Base-by-base conservation (phyloP, 2,329 filamentous ascomycete genomes). In the Fusarium subglutinans region DNA sequence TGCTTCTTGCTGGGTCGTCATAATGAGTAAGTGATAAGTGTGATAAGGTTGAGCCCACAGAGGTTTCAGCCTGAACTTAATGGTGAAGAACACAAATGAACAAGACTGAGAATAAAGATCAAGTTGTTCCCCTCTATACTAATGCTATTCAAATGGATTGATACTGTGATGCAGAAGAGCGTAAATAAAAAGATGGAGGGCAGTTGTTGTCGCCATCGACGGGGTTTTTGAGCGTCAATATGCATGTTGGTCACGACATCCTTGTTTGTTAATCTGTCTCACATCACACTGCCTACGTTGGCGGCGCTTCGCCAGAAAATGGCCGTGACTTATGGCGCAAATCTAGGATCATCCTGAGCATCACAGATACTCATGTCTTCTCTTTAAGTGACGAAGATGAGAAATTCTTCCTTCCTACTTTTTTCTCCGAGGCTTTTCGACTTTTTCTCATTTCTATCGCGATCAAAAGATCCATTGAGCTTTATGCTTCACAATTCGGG, bases 361-460 rank as follows among this genome's bases (percentile, higher is more conserved):
- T 22, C 8, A 28, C 30, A 30, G 4, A 22, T 3, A 5, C 45
- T 17, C 26, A 4, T 12, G 1, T 9, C 2, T 17, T 30, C 14
- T 17, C 13, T 15, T 4, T 5, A 3, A 11, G 24, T 47, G 6
- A 15, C 18, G 9, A 22, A 8, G 8, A 11, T 8, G 8, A 10
- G 2, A 47, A 15, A 28, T 0, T 11, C 7, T 47, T 14, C 4
- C 5, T 6, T 15, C 6, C 2, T 13, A 3, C 3, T 4, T 2
- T 26, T 13, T 18, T 6, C 15, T 12, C n/a, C 11, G 18, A 20
- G 0, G 2, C 8, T 9, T 45, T 12, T 14, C 24, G 24, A 28
- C 18, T 15, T 28, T 28, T 47, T 1, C 2, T 26, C 44, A 20
- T 47, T 47, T 26, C 8, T 2, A 10, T 45, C 18, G 1, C 17